A percentile compares a stretch with the other conserved stretches of the same genome.
phyloP scores from a whole-genome alignment of 192 early-diverging fungal genomes.

The Podila epicladia region DNA sequence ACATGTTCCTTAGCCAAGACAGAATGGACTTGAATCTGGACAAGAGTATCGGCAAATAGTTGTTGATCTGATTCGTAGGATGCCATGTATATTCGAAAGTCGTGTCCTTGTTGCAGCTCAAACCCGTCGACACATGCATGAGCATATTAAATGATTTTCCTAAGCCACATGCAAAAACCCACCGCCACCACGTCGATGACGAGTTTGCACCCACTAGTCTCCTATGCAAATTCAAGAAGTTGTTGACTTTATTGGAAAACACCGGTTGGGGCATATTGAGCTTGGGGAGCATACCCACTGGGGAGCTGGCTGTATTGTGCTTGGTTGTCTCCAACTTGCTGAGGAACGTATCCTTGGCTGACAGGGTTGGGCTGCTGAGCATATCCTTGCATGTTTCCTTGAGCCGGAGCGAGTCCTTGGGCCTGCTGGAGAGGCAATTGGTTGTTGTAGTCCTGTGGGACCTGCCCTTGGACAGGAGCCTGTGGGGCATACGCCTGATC shows the following conservation, averaged over 20 bases:
- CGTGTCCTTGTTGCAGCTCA: too few species aligned
- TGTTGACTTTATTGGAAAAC: too few species aligned
- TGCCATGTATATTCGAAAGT: background rate
- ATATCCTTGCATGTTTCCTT: constrained; percentile 13
- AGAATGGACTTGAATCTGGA: constrained; percentile 37
- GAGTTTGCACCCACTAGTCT: too few species aligned
- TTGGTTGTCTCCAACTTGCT: background rate
- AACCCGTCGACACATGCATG: too few species aligned
- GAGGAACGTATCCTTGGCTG: constrained; percentile 7
- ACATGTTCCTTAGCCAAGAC: constrained; percentile 27
- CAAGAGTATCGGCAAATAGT: constrained; percentile 30
- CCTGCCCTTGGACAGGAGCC: background rate
- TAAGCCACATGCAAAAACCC: too few species aligned
- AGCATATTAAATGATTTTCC: too few species aligned
- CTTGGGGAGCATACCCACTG: constrained; percentile 26
- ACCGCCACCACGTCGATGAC: too few species aligned
- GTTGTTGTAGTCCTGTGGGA: background rate
- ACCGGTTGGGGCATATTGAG: constrained; percentile 17
- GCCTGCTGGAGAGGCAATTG: constrained; percentile 10
- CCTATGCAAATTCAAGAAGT: too few species aligned
- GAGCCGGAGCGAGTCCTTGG: constrained; percentile 23
- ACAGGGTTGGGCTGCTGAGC: background rate
- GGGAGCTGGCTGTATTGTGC: constrained; percentile 11
- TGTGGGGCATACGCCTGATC: constrained; percentile 33
- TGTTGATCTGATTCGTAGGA: constrained; percentile 19